Conservation (phyloP, 2,329 filamentous ascomycete genomes). For the Coniella vitis region DNA sequence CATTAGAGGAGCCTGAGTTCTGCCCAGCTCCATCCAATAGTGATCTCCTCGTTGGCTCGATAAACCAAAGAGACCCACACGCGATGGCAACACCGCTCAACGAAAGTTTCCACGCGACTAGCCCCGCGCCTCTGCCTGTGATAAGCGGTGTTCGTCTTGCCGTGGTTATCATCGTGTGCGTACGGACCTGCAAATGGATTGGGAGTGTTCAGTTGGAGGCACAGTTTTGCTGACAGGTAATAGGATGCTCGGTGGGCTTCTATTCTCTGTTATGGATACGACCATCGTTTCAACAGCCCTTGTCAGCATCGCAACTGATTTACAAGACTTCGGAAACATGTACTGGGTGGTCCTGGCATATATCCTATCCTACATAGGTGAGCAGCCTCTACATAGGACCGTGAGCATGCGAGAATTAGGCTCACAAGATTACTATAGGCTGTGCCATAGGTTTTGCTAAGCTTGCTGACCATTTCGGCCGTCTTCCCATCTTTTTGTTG, state of each 20-base stretch:
- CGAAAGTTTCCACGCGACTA: not conserved
- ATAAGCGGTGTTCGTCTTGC: constrained; percentile 6
- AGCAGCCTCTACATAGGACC: constrained; percentile 2
- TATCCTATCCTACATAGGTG: constrained; percentile 50
- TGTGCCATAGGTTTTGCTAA: constrained; percentile 53
- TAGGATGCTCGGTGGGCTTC: constrained; percentile 44
- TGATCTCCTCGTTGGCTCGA: constrained; percentile 7
- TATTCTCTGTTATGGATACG: constrained; percentile 51
- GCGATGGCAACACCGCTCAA: constrained; percentile 11
- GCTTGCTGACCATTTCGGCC: constrained; percentile 53
- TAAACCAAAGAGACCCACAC: constrained; percentile 7
- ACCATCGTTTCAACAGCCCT: constrained; percentile 53
- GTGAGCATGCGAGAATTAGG: not conserved
- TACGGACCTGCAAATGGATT: not conserved
- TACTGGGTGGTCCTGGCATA: constrained; percentile 52
- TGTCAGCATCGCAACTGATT: constrained; percentile 47
- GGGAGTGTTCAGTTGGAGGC: not conserved
- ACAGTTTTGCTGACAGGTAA: not conserved
- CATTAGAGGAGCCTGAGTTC: not conserved
- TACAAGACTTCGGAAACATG: constrained; percentile 43
- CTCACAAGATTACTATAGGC: constrained; percentile 26
- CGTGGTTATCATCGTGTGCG: constrained; percentile 11
- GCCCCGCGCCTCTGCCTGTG: constrained; percentile 2
- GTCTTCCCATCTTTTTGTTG: constrained; percentile 39
- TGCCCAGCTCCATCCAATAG: constrained; percentile 4